A percentile compares a stretch with the other conserved stretches of the same genome.
phyloP scores from a whole-genome alignment of 345 rosid species.

The Acer negundo region DNA sequence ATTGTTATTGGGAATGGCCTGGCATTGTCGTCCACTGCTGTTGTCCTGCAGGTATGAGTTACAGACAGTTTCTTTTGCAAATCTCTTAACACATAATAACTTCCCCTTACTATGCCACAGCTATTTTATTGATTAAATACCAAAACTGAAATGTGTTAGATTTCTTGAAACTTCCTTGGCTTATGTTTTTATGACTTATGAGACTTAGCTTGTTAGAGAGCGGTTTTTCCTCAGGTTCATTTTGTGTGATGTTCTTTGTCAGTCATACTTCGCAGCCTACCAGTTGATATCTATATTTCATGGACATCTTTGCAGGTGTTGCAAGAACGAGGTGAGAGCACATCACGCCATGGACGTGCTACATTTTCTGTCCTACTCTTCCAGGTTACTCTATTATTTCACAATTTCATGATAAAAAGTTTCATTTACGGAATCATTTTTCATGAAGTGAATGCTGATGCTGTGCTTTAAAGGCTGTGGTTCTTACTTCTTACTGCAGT shows the following conservation, averaged over 20 bases:
- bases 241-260: background rate
- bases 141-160: slow-evolving; percentile 19
- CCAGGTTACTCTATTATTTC: slow-evolving; percentile 57
- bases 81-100: slow-evolving; percentile 4
- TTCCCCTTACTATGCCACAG: too few relatives aligned
- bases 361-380: slow-evolving; percentile 96
- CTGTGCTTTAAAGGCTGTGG: background rate
- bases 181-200: background rate
- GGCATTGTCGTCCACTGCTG: slow-evolving; percentile 97
- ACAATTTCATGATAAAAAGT: background rate
- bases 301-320: slow-evolving; percentile 63
- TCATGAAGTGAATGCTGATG: slow-evolving; percentile 15
- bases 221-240: background rate
- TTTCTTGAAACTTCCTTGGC: background rate
- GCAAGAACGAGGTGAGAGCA: slow-evolving; percentile 99
- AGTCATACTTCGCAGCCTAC: slow-evolving; percentile 8
- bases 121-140: too few relatives aligned
- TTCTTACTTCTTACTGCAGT: slow-evolving; percentile 20
- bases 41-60: slow-evolving; percentile 80
- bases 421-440: slow-evolving; percentile 1
- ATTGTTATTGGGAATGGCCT: slow-evolving; percentile 97
- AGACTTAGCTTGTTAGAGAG: slow-evolving; percentile 2
- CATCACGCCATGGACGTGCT: slow-evolving; percentile 99
- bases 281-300: slow-evolving; percentile 5
- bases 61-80: slow-evolving; percentile 19